Percentiles rank a stretch among this genome's conserved stretches.
phyloP scores from a whole-genome alignment of 177 flowering plant genomes.

The Vitis hybrid region DNA sequence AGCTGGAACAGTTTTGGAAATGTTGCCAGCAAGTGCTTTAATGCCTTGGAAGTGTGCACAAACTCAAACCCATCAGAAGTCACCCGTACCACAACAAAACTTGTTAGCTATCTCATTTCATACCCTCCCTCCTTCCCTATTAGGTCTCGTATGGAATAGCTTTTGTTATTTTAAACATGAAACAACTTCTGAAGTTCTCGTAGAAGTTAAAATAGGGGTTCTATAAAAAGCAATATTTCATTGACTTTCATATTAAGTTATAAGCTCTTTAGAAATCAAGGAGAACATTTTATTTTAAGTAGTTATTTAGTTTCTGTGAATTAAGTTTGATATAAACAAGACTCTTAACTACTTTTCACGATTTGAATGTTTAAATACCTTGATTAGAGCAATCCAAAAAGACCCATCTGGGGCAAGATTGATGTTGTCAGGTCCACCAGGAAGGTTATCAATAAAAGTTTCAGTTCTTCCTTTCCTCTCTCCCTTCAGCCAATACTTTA shows the following conservation, averaged over 20 bases:
- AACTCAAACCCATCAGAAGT: constrained; percentile 31
- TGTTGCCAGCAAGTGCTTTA: constrained; percentile 38
- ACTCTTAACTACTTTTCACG: too few relatives aligned
- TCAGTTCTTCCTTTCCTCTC: constrained; percentile 47
- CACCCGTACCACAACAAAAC: constrained; percentile 25
- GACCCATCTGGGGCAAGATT: constrained; percentile 67
- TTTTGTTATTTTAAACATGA: too few relatives aligned
- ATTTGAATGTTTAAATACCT: constrained; percentile 30
- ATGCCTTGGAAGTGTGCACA: constrained; percentile 39
- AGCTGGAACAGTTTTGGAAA: constrained; percentile 31
- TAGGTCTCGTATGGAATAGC: too few relatives aligned
- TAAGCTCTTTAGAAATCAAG: background rate
- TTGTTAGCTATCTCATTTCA: too few relatives aligned
- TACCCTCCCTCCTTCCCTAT: too few relatives aligned
- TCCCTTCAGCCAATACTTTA: constrained; percentile 64
- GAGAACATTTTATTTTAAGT: too few relatives aligned
- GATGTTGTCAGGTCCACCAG: constrained; percentile 80
- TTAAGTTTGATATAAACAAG: too few relatives aligned
- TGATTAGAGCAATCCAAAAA: constrained; percentile 25
- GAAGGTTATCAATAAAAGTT: constrained; percentile 65
- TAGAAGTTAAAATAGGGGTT: too few relatives aligned
- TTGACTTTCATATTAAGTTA: too few relatives aligned
- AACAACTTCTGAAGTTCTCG: too few relatives aligned
- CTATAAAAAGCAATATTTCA: too few relatives aligned
- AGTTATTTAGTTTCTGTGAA: too few relatives aligned